Percentiles rank a stretch among this genome's conserved stretches.
Evolutionary conservation across 495 filamentous ascomycete genomes (phyloP).

Genomic region (Paragyromitra xinjiangensis): DNA sequence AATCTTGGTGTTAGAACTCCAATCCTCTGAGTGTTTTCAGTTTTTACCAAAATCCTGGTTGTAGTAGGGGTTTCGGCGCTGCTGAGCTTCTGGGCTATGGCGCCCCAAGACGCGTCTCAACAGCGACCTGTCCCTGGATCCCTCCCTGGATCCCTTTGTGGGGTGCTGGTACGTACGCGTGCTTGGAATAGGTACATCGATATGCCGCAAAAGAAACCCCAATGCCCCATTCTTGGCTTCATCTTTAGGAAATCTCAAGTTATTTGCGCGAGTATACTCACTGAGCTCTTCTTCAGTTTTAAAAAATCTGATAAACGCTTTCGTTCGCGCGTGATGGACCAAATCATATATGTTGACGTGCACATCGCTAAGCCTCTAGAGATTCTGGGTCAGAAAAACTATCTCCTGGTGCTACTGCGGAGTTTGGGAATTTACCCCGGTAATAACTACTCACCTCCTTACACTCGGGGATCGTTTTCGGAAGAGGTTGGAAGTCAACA

Average conservation of each 20-base stretch:
- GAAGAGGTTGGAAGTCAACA: slow-evolving; percentile 22
- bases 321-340: background rate
- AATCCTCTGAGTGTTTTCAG: too few relatives aligned
- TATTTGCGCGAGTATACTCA: background rate
- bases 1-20: too few relatives aligned
- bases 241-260: background rate
- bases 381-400: background rate
- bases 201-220: slow-evolving; percentile 25
- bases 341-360: slow-evolving; percentile 42
- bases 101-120: too few relatives aligned
- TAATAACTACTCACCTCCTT: slow-evolving; percentile 5
- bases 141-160: too few relatives aligned
- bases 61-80: too few relatives aligned
- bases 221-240: slow-evolving; percentile 23
- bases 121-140: too few relatives aligned
- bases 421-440: background rate
- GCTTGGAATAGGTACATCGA: background rate
- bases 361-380: background rate
- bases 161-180: too few relatives aligned
- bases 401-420: background rate
- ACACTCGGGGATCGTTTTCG: background rate
- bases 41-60: too few relatives aligned
- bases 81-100: too few relatives aligned
- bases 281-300: background rate
- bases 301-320: slow-evolving; percentile 22